Evolutionary conservation across 2,329 filamentous ascomycete species (phyloP).

Genomic region (Zelopaecilomyces penicillatus): DNA sequence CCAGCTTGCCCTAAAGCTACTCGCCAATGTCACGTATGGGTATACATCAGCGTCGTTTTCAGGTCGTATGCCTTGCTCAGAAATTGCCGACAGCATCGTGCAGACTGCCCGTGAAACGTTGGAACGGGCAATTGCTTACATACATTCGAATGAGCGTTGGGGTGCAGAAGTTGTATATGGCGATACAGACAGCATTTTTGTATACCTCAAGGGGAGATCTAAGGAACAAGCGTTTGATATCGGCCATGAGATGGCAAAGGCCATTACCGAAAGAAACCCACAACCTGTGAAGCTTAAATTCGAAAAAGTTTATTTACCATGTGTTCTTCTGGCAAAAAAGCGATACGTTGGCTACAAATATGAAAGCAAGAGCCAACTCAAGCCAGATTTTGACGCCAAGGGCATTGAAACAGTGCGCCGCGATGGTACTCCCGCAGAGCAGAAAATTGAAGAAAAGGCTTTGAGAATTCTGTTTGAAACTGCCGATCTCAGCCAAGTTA

Average conservation of each 20-base stretch:
- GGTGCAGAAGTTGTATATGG: conserved; percentile 95
- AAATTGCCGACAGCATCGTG: conserved; percentile 97
- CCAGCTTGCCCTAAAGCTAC: conserved; percentile 86
- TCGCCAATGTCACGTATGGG: conserved; percentile 98
- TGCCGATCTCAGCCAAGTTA: conserved; percentile 79
- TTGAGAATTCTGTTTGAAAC: conserved; percentile 86
- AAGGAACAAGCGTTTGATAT: conserved; percentile 85
- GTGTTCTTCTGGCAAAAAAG: conserved; percentile 90
- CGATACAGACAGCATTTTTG: conserved; percentile 91
- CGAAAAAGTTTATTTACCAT: conserved; percentile 96
- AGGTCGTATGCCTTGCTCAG: conserved; percentile 92
- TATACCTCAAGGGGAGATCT: conserved; percentile 80
- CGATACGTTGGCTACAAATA: conserved; percentile 98
- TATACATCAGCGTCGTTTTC: conserved; percentile 97
- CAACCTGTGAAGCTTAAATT: conserved; percentile 93
- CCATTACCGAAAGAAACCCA: conserved; percentile 83
- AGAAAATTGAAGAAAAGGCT: conserved; percentile 92
- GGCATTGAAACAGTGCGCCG: conserved; percentile 95
- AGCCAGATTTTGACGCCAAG: conserved; percentile 93
- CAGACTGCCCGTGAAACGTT: conserved; percentile 92
- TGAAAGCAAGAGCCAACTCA: conserved; percentile 63
- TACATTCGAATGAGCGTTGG: conserved; percentile 83
- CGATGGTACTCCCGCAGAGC: conserved; percentile 89
- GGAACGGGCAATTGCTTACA: conserved; percentile 85
- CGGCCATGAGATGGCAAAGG: conserved; percentile 82